Evolutionary conservation across 768 basidiomycete species (phyloP), one percentile per base, ranked within the genome.

Genomic region (Saitozyma podzolica): DNA sequence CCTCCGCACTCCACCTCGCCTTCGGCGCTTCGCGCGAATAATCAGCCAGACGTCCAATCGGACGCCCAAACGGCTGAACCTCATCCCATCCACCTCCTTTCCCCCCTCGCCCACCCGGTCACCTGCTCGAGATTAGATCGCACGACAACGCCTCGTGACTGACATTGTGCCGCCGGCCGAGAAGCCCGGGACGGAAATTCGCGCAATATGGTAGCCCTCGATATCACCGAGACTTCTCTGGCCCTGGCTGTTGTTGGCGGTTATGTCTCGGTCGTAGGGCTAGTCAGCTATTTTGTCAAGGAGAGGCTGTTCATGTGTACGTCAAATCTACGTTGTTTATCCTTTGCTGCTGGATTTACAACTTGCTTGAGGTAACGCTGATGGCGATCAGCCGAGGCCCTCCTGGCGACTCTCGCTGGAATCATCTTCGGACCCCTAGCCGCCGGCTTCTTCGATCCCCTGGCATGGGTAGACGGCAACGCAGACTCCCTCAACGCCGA

Each of bases 241-340:
- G 70, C 75, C 13, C 56, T 80, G 3, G 68, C 71, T 40, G 72
- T 81, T 9, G 47, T 73, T 5, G 77, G 78, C 0, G 76, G 77
- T 42, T 78, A 72, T 54, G 64, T 70, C 43, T 57, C 51, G 8
- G 40, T 74, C 6, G 45, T 80, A 48, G 79, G 78, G 0, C 73
- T 80, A 14, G 42, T 81, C 20, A 74, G 72, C 13, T 81, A 79
- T 54, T 61, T 78, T 16, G 16, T 80, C 52, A 81, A 82, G 59
- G 78, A 81, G 61, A 72, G 70, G 37, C 65, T 81, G 1, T 78
- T 77, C 62, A 70, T 81, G 54, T 78, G 78, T 67, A 51, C 67
- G 73, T 65, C n/a, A 8, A 16, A 11, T 62, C 13, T 45, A 16
- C 9, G 16, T 16, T 16, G 43, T 39, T 40, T 2, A n/a, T 49